A percentile compares a stretch with the other conserved stretches of the same genome.
Evolutionary conservation across 2,329 filamentous ascomycete genomes (phyloP).

Genomic region (Fusarium coicis): DNA sequence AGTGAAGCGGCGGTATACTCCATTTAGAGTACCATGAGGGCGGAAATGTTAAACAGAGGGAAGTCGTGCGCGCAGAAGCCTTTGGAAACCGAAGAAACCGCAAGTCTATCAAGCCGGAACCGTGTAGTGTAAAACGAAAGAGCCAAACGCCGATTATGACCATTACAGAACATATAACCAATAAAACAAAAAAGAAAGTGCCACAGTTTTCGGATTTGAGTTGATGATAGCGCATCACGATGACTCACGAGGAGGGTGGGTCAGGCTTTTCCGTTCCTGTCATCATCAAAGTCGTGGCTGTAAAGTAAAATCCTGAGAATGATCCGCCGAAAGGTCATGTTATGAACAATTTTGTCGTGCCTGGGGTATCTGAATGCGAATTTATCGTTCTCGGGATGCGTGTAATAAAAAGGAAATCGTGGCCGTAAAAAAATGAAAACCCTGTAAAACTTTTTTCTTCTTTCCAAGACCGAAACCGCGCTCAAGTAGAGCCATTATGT

Average conservation of each 20-base stretch:
- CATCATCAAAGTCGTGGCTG: slow-evolving; percentile 28
- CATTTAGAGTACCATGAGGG: background rate
- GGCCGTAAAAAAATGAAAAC: slow-evolving; percentile 46
- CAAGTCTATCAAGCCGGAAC: slow-evolving; percentile 43
- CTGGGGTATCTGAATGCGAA: slow-evolving; percentile 55
- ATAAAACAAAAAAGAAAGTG: slow-evolving; percentile 30
- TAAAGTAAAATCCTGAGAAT: slow-evolving; percentile 41
- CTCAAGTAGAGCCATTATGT: slow-evolving; percentile 35
- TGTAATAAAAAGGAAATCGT: slow-evolving; percentile 48
- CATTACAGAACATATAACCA: slow-evolving; percentile 51
- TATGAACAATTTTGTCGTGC: slow-evolving; percentile 51
- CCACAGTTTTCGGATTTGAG: slow-evolving; percentile 9
- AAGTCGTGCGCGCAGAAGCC: slow-evolving; percentile 7
- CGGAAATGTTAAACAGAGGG: background rate
- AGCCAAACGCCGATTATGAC: slow-evolving; percentile 46
- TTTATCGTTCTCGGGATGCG: slow-evolving; percentile 49
- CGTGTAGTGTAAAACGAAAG: slow-evolving; percentile 41
- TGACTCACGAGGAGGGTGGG: background rate
- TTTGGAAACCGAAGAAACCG: slow-evolving; percentile 35
- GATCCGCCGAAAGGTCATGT: slow-evolving; percentile 45
- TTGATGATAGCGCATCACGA: background rate
- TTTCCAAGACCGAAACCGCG: slow-evolving; percentile 37
- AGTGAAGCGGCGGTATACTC: background rate
- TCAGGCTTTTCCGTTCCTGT: slow-evolving; percentile 6
- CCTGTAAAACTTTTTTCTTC: slow-evolving; percentile 44